These are phyloP conservation scores for Nothomitra cinnamomea DNA, from an alignment of 2,329 filamentous ascomycete genomes.

Conservation along the genomic window DNA sequence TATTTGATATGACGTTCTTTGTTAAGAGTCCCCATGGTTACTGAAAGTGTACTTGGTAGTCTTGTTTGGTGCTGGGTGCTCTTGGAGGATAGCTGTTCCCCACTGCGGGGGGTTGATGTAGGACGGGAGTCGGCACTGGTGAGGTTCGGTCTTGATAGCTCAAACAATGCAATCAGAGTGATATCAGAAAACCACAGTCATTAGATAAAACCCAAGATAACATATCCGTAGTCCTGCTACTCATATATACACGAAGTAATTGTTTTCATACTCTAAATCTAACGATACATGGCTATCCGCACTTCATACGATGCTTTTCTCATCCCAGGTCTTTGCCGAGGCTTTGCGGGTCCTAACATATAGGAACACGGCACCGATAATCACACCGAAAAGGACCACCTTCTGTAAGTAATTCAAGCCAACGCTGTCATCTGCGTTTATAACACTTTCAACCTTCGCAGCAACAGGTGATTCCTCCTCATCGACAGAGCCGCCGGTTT, in stretches of 20 bases:
- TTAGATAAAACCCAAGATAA: background rate
- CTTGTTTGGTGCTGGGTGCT: background rate
- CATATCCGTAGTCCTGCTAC: background rate
- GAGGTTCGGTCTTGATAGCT: too few species aligned
- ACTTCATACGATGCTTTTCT: background rate
- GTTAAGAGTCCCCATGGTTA: background rate
- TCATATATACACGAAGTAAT: background rate
- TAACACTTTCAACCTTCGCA: conserved; percentile 9
- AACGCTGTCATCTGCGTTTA: background rate
- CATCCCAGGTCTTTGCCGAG: background rate
- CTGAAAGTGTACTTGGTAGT: too few species aligned
- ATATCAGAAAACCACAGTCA: background rate
- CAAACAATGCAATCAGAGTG: background rate
- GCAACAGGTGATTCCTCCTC: conserved; percentile 17
- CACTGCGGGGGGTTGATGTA: too few species aligned
- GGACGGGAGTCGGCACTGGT: too few species aligned
- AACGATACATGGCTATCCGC: background rate
- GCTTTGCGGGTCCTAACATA: conserved; percentile 1
- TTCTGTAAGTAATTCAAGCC: conserved; percentile 3
- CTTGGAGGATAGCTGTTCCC: background rate
- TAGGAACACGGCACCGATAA: background rate
- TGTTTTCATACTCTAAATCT: background rate
- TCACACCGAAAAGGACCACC: conserved; percentile 1
- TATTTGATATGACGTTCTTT: conserved; percentile 65
- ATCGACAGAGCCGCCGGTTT: conserved; percentile 23